Evolutionary conservation across 805 yeast species (phyloP).

Genomic region (Priceomyces fermenticarens): DNA sequence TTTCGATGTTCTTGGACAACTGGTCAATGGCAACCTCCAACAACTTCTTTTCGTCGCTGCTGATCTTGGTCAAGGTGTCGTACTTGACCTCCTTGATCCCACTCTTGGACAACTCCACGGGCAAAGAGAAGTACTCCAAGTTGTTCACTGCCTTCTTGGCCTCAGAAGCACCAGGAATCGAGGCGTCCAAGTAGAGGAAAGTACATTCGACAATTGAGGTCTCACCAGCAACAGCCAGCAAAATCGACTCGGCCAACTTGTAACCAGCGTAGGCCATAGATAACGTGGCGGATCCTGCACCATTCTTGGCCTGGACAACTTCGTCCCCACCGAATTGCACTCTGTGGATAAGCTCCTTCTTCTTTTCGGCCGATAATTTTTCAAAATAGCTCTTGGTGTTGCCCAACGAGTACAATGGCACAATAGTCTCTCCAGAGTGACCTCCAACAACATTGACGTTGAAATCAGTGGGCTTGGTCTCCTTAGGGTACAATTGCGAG

Average conservation of each 20-base stretch:
- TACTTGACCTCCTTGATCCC: constrained; percentile 60
- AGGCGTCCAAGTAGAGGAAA: constrained; percentile 48
- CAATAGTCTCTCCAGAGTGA: constrained; percentile 93
- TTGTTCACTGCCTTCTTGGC: constrained; percentile 43
- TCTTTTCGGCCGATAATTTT: constrained; percentile 56
- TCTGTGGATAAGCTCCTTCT: constrained; percentile 72
- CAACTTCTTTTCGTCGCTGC: constrained; percentile 53
- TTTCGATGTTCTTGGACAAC: constrained; percentile 52
- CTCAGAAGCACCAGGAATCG: constrained; percentile 50
- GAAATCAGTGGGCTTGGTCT: constrained; percentile 48
- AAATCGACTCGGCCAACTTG: constrained; percentile 64
- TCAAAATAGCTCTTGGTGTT: constrained; percentile 29
- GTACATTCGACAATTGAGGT: constrained; percentile 45
- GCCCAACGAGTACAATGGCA: constrained; percentile 68
- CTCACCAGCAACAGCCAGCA: constrained; percentile 45
- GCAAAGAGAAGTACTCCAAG: constrained; percentile 59
- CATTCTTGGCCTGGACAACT: constrained; percentile 80
- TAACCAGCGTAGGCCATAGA: constrained; percentile 88
- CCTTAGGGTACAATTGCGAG: constrained; percentile 49
- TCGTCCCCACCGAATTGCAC: constrained; percentile 94
- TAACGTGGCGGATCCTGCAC: constrained; percentile 81
- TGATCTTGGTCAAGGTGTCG: constrained; percentile 47
- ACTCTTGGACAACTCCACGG: constrained; percentile 50
- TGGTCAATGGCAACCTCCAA: constrained; percentile 52
- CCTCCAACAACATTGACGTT: constrained; percentile 85